Base-by-base conservation (phyloP, 2,329 filamentous ascomycete species). In the Phialophora chinensis region DNA sequence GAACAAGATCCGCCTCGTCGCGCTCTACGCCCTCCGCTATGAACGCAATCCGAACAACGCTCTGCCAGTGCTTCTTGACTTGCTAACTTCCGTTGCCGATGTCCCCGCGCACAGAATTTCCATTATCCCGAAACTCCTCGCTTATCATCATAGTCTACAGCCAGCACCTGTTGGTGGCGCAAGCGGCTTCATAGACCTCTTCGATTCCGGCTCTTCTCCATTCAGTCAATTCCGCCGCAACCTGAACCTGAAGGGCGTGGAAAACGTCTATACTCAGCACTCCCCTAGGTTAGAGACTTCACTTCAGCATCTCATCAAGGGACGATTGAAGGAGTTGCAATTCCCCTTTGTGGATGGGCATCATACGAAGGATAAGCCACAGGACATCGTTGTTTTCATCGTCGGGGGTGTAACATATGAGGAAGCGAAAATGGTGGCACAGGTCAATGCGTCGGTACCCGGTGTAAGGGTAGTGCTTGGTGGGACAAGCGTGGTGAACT, bases 261-360 rank as follows among this genome's bases (percentile, higher is more conserved):
- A 99, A 77, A 99, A 99, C 73, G 95, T 99, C 31, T 99, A 99
- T 77, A 99, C 95, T 0, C 96, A 99, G 77, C 95, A 99, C 78
- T 96, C 92, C 5, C 93, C 96, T 0, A 85, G 92, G 25, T 79
- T 99, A 17, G 93, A 97, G 77, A 86, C 87, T 27, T 98, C 93
- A 0, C 81, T 99, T 20, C 94, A 97, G 76, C 94, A 94, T 73
- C 83, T 99, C 60, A 93, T 98, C 81, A 97, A 97, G 76, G 96
- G 95, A 0, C 88, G 91, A 33, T 80, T 99, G 66, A 90, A 88
- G 73, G 92, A 96, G 74, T 87, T 93, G 71, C 88, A 95, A 69
- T 98, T 96, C 75, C 96, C 95, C 0, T 99, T 98, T 75, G 87
- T 98, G 4, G 95, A 98, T 72, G 92, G 91, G 1, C 88, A 91